These are phyloP conservation scores for Calocera viscosa DNA, from an alignment of 768 basidiomycete genomes.

Conservation along the genomic window DNA sequence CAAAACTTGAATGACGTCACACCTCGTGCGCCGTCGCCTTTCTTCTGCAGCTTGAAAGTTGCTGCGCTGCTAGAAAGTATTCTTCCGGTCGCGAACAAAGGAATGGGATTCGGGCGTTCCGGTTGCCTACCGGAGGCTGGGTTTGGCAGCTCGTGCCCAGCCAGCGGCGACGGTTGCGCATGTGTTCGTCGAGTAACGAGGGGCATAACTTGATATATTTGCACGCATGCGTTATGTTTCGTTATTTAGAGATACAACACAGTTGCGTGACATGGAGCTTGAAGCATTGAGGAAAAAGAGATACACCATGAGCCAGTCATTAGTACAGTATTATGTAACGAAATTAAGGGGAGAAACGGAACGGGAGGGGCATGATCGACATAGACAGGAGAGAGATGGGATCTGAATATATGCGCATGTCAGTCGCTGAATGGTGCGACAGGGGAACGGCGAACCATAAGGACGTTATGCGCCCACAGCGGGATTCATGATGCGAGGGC, in stretches of 20 bases:
- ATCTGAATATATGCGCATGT: neutral
- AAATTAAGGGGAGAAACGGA: neutral
- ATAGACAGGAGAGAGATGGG: neutral
- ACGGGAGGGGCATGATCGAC: neutral
- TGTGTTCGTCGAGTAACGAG: too few relatives aligned
- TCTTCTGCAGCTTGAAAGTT: too few relatives aligned
- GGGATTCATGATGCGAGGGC: too few relatives aligned
- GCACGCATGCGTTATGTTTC: neutral
- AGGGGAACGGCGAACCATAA: too few relatives aligned
- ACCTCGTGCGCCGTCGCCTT: too few relatives aligned
- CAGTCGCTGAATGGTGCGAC: too few relatives aligned
- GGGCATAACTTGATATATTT: neutral
- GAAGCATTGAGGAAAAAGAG: neutral
- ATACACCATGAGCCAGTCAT: neutral
- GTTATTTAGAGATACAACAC: neutral
- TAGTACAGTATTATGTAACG: neutral
- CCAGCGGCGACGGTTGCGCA: too few relatives aligned
- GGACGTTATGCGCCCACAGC: too few relatives aligned
- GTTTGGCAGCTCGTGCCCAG: too few relatives aligned
- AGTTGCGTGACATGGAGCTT: neutral
- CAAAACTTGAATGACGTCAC: too few relatives aligned
- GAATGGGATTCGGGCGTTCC: too few relatives aligned
- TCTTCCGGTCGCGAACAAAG: neutral
- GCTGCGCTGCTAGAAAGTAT: neutral
- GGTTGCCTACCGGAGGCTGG: too few relatives aligned